phyloP scores from a whole-genome alignment of 768 basidiomycete species.

The Cyclocybe aegerita region DNA sequence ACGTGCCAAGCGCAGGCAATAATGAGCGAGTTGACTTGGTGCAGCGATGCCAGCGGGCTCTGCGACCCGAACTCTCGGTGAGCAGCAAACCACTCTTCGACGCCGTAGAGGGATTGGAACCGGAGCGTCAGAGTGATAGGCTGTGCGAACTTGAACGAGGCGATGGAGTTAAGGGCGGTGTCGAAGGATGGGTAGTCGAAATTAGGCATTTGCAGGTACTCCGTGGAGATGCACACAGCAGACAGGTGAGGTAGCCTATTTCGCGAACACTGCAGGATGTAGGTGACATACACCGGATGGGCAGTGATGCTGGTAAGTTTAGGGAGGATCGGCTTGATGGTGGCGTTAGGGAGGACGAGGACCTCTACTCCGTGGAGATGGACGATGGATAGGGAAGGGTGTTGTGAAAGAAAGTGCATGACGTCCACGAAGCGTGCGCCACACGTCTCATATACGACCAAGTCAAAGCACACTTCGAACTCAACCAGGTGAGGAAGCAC shows the following conservation, averaged over 20 bases:
- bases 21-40: no score
- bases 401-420: conserved; percentile 2
- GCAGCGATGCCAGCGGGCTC: not conserved
- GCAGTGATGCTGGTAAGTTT: conserved; percentile 2
- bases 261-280: not conserved
- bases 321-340: conserved; percentile 3
- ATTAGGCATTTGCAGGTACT: not conserved
- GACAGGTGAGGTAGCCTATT: not conserved
- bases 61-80: not conserved
- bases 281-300: conserved; percentile 3
- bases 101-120: not conserved
- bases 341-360: not conserved
- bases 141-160: not conserved
- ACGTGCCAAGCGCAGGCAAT: not conserved
- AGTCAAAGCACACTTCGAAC: conserved; percentile 5
- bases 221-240: conserved; percentile 6
- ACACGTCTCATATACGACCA: not conserved
- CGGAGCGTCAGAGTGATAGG: conserved; percentile 3
- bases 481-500: not conserved
- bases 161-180: not conserved
- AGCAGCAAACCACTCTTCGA: not conserved
- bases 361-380: conserved; percentile 6
- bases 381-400: conserved; percentile 1
- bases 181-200: conserved; percentile 5
- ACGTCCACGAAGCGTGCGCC: conserved; percentile 4